phyloP scores from a whole-genome alignment of 2,329 filamentous ascomycete species.

The Colletotrichum gigasporum region DNA sequence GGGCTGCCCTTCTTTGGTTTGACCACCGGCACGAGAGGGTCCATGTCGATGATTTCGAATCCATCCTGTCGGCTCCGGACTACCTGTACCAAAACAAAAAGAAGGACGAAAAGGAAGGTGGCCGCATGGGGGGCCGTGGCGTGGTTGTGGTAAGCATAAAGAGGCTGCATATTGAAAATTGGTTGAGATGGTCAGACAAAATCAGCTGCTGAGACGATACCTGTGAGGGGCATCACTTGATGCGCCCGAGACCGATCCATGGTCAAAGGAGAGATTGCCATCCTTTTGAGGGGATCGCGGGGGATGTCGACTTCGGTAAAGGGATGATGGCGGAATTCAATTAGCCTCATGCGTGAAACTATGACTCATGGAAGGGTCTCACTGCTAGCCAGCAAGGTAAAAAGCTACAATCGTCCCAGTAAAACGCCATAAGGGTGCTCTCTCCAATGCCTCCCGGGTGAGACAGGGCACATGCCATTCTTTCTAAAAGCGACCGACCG shows the following conservation, averaged over 20 bases:
- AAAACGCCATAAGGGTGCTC: too few relatives aligned
- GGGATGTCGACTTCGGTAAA: slow-evolving; percentile 25
- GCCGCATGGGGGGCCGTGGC: slow-evolving; percentile 25
- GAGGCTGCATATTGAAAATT: slow-evolving; percentile 12
- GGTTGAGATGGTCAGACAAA: neutral
- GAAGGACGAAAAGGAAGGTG: slow-evolving; percentile 23
- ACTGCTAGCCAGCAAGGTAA: too few relatives aligned
- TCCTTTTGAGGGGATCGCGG: slow-evolving; percentile 23
- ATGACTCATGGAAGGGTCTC: neutral
- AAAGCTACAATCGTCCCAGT: too few relatives aligned
- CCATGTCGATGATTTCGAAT: slow-evolving; percentile 17
- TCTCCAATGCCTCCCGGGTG: too few relatives aligned
- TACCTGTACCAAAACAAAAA: slow-evolving; percentile 20
- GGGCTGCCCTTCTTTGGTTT: neutral
- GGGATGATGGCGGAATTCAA: slow-evolving; percentile 26
- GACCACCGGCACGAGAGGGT: slow-evolving; percentile 22
- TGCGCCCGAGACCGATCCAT: neutral
- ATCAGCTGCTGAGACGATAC: neutral
- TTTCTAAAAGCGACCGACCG: neutral
- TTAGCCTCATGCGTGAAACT: neutral
- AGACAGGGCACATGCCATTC: neutral
- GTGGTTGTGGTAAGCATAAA: slow-evolving; percentile 15
- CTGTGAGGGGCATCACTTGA: slow-evolving; percentile 4
- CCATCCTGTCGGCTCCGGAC: slow-evolving; percentile 14
- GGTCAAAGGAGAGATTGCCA: neutral